Percentiles rank a stretch among this genome's conserved stretches.
Evolutionary conservation across 2,329 filamentous ascomycete genomes (phyloP).

Genomic region (Pseudogymnoascus verrucosus): DNA sequence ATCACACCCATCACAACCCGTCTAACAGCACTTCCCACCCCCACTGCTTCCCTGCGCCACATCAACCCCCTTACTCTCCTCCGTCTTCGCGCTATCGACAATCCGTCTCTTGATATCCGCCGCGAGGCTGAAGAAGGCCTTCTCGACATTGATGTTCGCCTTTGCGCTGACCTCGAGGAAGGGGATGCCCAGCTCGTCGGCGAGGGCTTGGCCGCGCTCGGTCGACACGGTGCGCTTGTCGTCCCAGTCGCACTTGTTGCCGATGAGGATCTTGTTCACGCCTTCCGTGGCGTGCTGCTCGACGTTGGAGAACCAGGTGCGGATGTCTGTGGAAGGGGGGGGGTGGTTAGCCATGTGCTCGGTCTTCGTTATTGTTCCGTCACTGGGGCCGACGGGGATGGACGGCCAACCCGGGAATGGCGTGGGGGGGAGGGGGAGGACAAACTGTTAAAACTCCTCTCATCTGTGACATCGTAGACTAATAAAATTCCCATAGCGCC

Average conservation of each 20-base stretch:
- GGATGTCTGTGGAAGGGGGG: slow-evolving; percentile 62
- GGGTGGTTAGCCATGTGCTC: slow-evolving; percentile 20
- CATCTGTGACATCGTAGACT: slow-evolving; percentile 98
- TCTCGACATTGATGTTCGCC: slow-evolving; percentile 99
- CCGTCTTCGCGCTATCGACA: slow-evolving; percentile 81
- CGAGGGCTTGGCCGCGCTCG: slow-evolving; percentile 85
- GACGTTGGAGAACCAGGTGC: slow-evolving; percentile 99
- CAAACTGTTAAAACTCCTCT: slow-evolving; percentile 97
- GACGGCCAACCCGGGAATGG: not conserved
- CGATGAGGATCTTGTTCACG: slow-evolving; percentile 98
- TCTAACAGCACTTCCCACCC: slow-evolving; percentile 72
- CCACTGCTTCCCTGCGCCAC: slow-evolving; percentile 55
- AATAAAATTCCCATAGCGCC: slow-evolving; percentile 97
- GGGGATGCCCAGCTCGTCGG: slow-evolving; percentile 91
- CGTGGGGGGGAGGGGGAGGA: not conserved
- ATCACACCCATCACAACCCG: not conserved
- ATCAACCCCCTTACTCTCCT: slow-evolving; percentile 58
- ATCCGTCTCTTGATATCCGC: slow-evolving; percentile 97
- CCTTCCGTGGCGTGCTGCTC: slow-evolving; percentile 98
- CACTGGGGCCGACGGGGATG: not conserved
- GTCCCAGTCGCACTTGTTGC: slow-evolving; percentile 99
- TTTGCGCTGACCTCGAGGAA: slow-evolving; percentile 99
- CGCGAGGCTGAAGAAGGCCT: slow-evolving; percentile 93
- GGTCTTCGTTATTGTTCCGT: not conserved
- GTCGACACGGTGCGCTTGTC: slow-evolving; percentile 94